Conservation (phyloP, 1,139 yeast species). For the Lizanozyma gosingica region DNA sequence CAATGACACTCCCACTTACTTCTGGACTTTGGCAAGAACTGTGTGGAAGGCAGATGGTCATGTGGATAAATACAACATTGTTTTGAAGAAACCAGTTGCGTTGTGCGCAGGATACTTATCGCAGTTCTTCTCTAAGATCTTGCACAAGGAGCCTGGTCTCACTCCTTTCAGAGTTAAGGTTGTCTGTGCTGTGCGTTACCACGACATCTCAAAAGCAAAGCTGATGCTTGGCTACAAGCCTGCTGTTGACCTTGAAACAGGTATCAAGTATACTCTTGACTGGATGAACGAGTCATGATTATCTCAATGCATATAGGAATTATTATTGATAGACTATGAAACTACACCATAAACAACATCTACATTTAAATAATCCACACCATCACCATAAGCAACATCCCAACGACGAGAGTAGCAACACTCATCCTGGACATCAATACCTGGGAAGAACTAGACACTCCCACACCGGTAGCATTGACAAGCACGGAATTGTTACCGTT, state of each 20-base stretch:
- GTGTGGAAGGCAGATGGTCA: constrained; percentile 97
- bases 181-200: constrained; percentile 93
- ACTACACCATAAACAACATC: too few relatives aligned
- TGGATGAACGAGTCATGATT: constrained; percentile 70
- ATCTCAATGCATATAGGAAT: too few relatives aligned
- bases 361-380: too few relatives aligned
- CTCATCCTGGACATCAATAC: too few relatives aligned
- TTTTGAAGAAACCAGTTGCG: constrained; percentile 65
- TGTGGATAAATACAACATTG: constrained; percentile 60
- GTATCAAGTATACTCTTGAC: constrained; percentile 68
- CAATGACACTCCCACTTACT: constrained; percentile 90
- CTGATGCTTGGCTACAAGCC: constrained; percentile 71
- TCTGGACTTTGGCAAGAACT: constrained; percentile 95
- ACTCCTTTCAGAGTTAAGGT: constrained; percentile 93
- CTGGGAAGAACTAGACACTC: too few relatives aligned
- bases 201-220: constrained; percentile 85
- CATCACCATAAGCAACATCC: too few relatives aligned
- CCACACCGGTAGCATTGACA: too few relatives aligned
- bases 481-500: too few relatives aligned
- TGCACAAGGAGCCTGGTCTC: constrained; percentile 85
- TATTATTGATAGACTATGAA: too few relatives aligned
- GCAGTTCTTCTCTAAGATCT: constrained; percentile 57
- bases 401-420: too few relatives aligned
- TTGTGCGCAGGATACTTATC: constrained; percentile 73
- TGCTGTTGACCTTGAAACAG: constrained; percentile 70